Evolutionary conservation across 768 basidiomycete genomes (phyloP), one percentile per base, ranked within the genome.

Genomic region (Amanita phalloides): DNA sequence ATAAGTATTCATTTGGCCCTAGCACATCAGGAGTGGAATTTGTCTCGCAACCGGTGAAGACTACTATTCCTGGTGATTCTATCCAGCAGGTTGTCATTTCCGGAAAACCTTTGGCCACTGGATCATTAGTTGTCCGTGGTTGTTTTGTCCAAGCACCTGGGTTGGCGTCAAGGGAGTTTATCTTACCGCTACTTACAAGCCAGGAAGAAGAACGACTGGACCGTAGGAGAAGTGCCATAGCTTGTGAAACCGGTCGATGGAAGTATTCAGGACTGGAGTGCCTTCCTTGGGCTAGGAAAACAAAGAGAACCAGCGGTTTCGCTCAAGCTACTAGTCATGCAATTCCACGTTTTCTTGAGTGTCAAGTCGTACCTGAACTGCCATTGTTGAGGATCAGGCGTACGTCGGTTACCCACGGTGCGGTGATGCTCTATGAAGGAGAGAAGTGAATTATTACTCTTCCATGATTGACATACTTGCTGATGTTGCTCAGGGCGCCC

Each of bases 401-500:
- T 61, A 89, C 86, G 13, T 90, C 89, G n/a, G 69, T 96, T 20
- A 94, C 88, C 1, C 92, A 96, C 58, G 92, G 91, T 1, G 91
- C 94, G 0, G 70, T 97, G 23, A 95, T 96, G 90, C 71, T 98
- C 47, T 97, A 95, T 61, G 81, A 95, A 45, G 96, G 96, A 32
- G 96, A 99, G 71, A 82, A 69, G 94, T 92, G 7, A 20, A 41
- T 21, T 11, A 56, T 54, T 68, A 13, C 33, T 51, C 25, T 21
- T 23, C 56, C 20, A 35, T 56, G 13, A 13, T 5, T 47, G 21
- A 37, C 28, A 47, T 14, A 8, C 3, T 23, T 45, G 51, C 28
- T 44, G 36, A 28, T 1, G 39, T 48, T 50, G 45, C 42, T 2
- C 57, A 97, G 95, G 62, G 88, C 90, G 1, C 79, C 72, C 4